Evolutionary conservation across 148 eudicot species (phyloP).

Genomic region (Chenopodium suecicum): DNA sequence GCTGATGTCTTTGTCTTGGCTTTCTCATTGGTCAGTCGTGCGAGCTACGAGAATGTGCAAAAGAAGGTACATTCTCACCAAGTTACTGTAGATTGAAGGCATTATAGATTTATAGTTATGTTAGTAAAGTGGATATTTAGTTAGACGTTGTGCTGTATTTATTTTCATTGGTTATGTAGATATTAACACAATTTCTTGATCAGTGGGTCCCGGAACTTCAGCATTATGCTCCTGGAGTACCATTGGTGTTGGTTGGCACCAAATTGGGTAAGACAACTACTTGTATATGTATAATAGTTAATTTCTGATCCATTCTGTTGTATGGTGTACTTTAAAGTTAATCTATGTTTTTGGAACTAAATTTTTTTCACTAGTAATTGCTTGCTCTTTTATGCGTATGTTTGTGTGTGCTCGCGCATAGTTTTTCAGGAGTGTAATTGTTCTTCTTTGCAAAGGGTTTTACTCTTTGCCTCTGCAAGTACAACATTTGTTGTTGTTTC

Average conservation of each 20-base stretch:
- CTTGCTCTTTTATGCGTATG: not conserved
- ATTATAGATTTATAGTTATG: not conserved
- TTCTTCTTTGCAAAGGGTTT: not conserved
- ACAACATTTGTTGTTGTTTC: not conserved
- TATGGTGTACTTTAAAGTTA: not conserved
- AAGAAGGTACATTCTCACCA: conserved; percentile 63
- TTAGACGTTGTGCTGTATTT: not conserved
- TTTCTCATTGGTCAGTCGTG: conserved; percentile 94
- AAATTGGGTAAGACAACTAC: conserved; percentile 64
- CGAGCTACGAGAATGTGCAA: conserved; percentile 88
- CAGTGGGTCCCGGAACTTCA: conserved; percentile 99
- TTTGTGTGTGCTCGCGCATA: not conserved
- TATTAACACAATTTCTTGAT: conserved; percentile 35
- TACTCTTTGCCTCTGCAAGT: not conserved
- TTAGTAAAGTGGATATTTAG: not conserved
- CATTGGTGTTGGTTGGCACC: conserved; percentile 91
- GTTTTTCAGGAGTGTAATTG: not conserved
- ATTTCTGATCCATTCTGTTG: conserved; percentile 4
- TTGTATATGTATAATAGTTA: not conserved
- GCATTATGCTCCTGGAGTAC: conserved; percentile 95
- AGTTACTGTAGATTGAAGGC: not conserved
- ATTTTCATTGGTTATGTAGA: not conserved
- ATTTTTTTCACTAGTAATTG: not conserved
- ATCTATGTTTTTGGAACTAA: not conserved
- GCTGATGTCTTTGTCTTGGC: conserved; percentile 95